phyloP scores from a whole-genome alignment of 805 yeast species.

The Candida caryicola region DNA sequence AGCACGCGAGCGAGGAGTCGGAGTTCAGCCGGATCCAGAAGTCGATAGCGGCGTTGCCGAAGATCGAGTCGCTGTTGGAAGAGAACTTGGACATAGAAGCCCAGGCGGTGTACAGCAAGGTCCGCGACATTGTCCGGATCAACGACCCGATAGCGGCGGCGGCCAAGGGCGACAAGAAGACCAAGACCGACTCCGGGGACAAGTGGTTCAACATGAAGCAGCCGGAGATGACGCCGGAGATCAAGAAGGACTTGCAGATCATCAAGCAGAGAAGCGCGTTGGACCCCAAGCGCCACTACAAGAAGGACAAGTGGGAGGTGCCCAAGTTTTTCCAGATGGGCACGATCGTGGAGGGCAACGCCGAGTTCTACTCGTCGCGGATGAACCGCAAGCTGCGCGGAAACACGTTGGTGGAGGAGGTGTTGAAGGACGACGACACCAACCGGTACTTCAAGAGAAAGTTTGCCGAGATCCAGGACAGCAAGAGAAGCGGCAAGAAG shows the following conservation, averaged over 20 bases:
- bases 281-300: slow-evolving; percentile 94
- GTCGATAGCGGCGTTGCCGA: slow-evolving; percentile 38
- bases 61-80: slow-evolving; percentile 34
- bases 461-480: slow-evolving; percentile 72
- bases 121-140: slow-evolving; percentile 30
- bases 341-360: slow-evolving; percentile 76
- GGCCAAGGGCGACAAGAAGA: slow-evolving; percentile 14
- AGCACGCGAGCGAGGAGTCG: slow-evolving; percentile 3
- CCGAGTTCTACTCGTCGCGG: slow-evolving; percentile 71
- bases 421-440: slow-evolving; percentile 68
- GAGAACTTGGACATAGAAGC: slow-evolving; percentile 12
- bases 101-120: slow-evolving; percentile 12
- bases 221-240: slow-evolving; percentile 65
- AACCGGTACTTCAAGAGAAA: slow-evolving; percentile 80
- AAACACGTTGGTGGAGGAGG: slow-evolving; percentile 74
- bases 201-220: slow-evolving; percentile 83
- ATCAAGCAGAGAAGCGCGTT: slow-evolving; percentile 85
- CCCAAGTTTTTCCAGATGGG: slow-evolving; percentile 88
- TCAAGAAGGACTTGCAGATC: slow-evolving; percentile 74
- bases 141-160: slow-evolving; percentile 44
- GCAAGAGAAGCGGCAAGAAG: slow-evolving; percentile 61
- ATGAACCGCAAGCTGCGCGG: slow-evolving; percentile 71
- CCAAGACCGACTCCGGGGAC: slow-evolving; percentile 42
- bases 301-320: slow-evolving; percentile 73
- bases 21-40: slow-evolving; percentile 33